A percentile compares a stretch with the other conserved stretches of the same genome.
phyloP scores from a whole-genome alignment of 2,329 filamentous ascomycete genomes.

The Aspergillus vadensis region DNA sequence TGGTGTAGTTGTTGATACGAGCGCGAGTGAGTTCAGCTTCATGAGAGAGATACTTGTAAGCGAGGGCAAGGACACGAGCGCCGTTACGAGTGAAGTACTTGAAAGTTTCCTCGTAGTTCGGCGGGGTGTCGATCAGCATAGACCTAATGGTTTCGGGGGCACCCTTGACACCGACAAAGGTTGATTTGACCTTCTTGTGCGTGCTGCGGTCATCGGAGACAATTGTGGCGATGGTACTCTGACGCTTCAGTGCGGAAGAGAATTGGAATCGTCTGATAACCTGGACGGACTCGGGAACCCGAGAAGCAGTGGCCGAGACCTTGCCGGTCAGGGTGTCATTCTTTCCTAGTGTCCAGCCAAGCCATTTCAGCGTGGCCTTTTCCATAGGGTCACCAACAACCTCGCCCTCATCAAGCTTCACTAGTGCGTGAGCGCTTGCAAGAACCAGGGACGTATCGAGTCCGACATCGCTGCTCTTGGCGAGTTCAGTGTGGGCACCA shows the following conservation, averaged over 20 bases:
- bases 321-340: conserved; percentile 82
- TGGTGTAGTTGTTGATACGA: conserved; percentile 90
- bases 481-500: conserved; percentile 80
- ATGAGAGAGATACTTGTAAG: conserved; percentile 84
- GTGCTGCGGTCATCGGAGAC: conserved; percentile 70
- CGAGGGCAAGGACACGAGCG: conserved; percentile 88
- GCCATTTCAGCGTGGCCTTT: conserved; percentile 84
- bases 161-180: conserved; percentile 94
- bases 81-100: conserved; percentile 97
- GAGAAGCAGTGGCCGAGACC: conserved; percentile 45
- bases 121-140: conserved; percentile 80
- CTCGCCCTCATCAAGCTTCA: conserved; percentile 94
- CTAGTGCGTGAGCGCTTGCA: conserved; percentile 90
- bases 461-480: conserved; percentile 67
- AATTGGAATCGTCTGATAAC: conserved; percentile 98
- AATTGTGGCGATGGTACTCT: conserved; percentile 89
- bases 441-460: conserved; percentile 89
- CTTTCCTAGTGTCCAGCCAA: conserved; percentile 89
- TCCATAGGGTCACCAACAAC: conserved; percentile 99
- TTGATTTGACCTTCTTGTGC: conserved; percentile 75
- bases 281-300: conserved; percentile 72
- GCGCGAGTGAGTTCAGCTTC: conserved; percentile 79
- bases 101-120: conserved; percentile 94
- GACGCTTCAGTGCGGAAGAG: conserved; percentile 91
- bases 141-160: conserved; percentile 95